Base-by-base conservation (phyloP, 2,329 filamentous ascomycete species). In the Sporothrix inflata region DNA sequence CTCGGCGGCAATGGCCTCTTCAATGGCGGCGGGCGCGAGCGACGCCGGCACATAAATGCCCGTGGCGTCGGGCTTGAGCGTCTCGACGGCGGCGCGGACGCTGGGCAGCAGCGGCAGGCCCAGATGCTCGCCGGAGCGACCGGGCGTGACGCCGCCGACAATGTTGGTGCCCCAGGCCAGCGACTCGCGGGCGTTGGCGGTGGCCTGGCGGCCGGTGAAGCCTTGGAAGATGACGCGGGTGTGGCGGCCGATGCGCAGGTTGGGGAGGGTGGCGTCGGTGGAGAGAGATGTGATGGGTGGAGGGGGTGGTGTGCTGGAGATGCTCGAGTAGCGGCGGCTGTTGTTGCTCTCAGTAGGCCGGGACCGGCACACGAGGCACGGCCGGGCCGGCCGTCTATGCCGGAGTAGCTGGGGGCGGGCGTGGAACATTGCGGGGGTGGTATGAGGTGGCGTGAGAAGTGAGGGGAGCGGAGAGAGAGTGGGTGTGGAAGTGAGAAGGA, bases 1-100 rank as follows among this genome's bases (percentile, higher is more conserved):
- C 77, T 94, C 91, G 0, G 92, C 92, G 78, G 92, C 91, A 72
- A 95, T 90, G 1, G 92, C 92, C 79, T 94, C 92, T 79, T 93
- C 90, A 76, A 95, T 94, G 0, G 92, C 92, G 34, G 85, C 84
- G 0, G 90, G 85, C 1, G 92, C 92, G 75, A 92, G 88, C 73
- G 90, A 87, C n/a, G 92, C 92, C 1, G 92, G 90, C 2, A 94
- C 92, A 76, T 93, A 94, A 71, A 95, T 92, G 4, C 90, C 92
- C 0, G 92, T 94, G 4, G 92, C 92, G 81, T 94, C 89, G 2
- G 92, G 92, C 76, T 90, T 92, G 49, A 93, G 82, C 76, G 87
- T 84, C 75, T 91, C 87, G 82, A 92, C 89, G 7, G 92, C 92
- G 85, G 88, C 69, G 74, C 85, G 85, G 40, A 94, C 90, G 57